phyloP scores from a whole-genome alignment of 2,329 filamentous ascomycete species.

The Onygenales sp. region DNA sequence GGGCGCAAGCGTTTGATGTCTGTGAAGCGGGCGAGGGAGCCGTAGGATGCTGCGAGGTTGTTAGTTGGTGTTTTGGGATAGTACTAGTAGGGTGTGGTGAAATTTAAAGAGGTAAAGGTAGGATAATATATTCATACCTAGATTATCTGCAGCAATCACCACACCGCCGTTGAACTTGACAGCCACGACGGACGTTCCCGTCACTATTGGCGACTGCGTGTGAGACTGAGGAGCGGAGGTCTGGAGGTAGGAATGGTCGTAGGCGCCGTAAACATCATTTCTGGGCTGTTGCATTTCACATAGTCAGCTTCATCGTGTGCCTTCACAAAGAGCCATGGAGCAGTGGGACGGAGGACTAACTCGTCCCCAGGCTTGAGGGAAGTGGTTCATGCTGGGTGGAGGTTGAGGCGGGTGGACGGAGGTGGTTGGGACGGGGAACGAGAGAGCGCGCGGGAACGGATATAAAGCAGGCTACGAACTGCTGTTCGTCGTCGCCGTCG shows the following conservation, averaged over 20 bases:
- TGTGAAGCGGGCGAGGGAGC: conserved; percentile 90
- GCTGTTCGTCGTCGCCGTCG: too few species aligned
- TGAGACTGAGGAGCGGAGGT: conserved; percentile 63
- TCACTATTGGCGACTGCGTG: conserved; percentile 88
- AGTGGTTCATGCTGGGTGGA: conserved; percentile 49
- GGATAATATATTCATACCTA: conserved; percentile 49
- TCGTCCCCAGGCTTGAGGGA: conserved; percentile 57
- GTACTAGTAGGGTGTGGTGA: too few species aligned
- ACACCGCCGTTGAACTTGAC: conserved; percentile 96
- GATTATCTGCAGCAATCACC: conserved; percentile 92
- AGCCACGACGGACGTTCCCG: conserved; percentile 88
- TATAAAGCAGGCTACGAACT: not conserved
- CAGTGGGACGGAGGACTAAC: conserved; percentile 33
- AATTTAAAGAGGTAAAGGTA: not conserved
- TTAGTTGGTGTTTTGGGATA: not conserved
- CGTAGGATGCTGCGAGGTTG: conserved; percentile 68
- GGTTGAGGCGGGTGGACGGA: not conserved
- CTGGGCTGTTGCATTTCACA: conserved; percentile 56
- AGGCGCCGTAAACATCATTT: conserved; percentile 92
- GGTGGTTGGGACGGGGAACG: not conserved
- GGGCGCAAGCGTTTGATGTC: conserved; percentile 89
- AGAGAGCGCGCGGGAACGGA: not conserved
- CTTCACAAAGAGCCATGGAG: not conserved
- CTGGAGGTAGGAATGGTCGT: conserved; percentile 79
- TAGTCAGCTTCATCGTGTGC: conserved; percentile 6